Percentiles rank a stretch among this genome's conserved stretches.
Evolutionary conservation across 192 early-diverging fungal species (phyloP).

Genomic region (Backusella morwellensis): DNA sequence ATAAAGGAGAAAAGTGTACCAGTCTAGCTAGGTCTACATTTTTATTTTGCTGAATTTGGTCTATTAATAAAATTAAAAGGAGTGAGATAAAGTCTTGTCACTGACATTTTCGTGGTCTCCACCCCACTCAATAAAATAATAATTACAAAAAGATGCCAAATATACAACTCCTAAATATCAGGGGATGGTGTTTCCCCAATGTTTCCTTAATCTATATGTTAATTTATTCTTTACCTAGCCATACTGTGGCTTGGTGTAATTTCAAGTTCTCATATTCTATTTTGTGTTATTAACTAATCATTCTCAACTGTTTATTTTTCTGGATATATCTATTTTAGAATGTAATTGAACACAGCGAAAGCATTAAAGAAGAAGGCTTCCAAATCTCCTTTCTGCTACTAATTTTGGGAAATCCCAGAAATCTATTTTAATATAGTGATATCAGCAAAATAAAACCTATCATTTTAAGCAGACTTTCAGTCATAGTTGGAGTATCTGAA

Average conservation of each 20-base stretch:
- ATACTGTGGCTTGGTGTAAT: slow-evolving; percentile 1
- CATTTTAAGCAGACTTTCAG: not conserved
- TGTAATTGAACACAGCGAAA: not conserved
- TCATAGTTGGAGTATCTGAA: not conserved
- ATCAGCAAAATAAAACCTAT: not conserved
- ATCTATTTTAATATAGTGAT: not conserved
- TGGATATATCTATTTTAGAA: not conserved
- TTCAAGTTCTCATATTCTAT: slow-evolving; percentile 5
- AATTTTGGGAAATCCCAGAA: not conserved
- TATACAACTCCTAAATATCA: not conserved
- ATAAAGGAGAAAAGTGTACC: not conserved
- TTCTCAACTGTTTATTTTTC: not conserved
- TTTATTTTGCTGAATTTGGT: slow-evolving; percentile 8
- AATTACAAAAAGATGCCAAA: not conserved
- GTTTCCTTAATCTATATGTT: not conserved
- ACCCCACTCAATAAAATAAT: not conserved
- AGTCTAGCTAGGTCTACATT: slow-evolving; percentile 1
- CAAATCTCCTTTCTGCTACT: not conserved
- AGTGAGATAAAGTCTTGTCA: not conserved
- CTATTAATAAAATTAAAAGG: slow-evolving; percentile 10
- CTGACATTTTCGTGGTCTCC: not conserved
- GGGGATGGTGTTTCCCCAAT: not conserved
- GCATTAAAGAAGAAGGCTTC: not conserved
- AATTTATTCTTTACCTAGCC: slow-evolving; percentile 6
- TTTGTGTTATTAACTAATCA: slow-evolving; percentile 4